Base-by-base conservation (phyloP, 306 rosid species). In the Astragalus glycyphyllos region DNA sequence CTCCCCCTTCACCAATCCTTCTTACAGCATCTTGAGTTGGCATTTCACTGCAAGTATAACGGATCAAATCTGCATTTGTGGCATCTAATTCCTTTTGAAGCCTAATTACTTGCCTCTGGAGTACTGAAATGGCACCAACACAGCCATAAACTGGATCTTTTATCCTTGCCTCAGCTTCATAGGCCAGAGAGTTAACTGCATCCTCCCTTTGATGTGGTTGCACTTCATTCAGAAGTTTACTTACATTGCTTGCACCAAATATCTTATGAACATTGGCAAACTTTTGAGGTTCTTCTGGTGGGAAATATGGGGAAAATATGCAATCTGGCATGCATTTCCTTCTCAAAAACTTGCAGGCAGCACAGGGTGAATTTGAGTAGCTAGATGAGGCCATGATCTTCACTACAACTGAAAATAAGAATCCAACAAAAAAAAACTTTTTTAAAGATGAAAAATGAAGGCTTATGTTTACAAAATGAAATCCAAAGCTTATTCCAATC, bases 241-340 rank as follows among this genome's bases (percentile, higher is more conserved):
- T 86, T 2, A 92, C 98, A 49, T 92, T 92, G 84, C 98, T 92
- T 7, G 98, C 98, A 1, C 98, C 98, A 61, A 92, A 92, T 53
- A 89, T 90, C 58, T 89, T 92, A 89, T 92, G 98, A 29, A 72
- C 82, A 29, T 78, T 78, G 2, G 82, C 74, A 40, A 72, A 71
- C 54, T 78, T 78, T 10, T 72, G 82, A 38, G 78, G 82, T 6
- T 78, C 82, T 71, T 72, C 82, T 38, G 82, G 82, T 5, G 77
- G 82, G 5, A 78, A 78, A 14, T 78, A 78, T 15, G 82, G 78
- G 4, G 82, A 68, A 31, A 78, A 78, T 7, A 78, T 78, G 78
- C 82, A 78, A 65, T 78, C 82, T 11, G 82, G 82, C 82, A 71
- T 71, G 74, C 82, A 78, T 32, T 78, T 78, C 42, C 82, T 78